Base-by-base conservation (phyloP, 129 eudicot species). In the Calendula officinalis region DNA sequence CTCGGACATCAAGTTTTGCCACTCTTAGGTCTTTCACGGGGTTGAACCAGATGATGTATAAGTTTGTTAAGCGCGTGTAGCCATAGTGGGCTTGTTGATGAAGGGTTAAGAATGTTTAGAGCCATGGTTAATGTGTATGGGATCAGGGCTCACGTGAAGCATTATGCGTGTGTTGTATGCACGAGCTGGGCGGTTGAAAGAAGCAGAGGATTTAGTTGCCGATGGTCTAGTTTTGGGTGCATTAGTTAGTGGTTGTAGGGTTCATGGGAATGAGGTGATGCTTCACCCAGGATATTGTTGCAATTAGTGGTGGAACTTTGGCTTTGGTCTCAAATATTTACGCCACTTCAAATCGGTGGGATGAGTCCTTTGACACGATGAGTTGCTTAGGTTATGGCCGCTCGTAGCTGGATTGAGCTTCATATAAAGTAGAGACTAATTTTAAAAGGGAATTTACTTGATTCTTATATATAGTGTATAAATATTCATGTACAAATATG, bases 131-230 rank as follows among this genome's bases (percentile, higher is more conserved):
- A 66, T 8, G 37, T 22, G 8, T 78, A 78, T 17, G 74, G 75
- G n/a, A 67, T 67, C 32, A 9, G 2, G 0, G 62, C 66, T 15
- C 57, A 72, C 8, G 64, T 52, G 57, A 64, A 36, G 70, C 82
- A 78, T 78, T 72, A 56, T 54, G 78, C 75, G 32, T 78, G 82
- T 30, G 68, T 78, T 72, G 71, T 72, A 78, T 72, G 75, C 75
- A 35, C 65, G 78, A 60, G 70, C 71, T 1, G 78, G 82, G 15
- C 51, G 43, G 50, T 61, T 78, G 2, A 38, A 72, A 48, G 82
- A 71, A 60, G 82, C 75, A 1, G 78, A 72, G 67, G 78, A 52
- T 2, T 72, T 72, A 3, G 78, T 66, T 52, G 74, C 74, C 1
- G 82, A 77, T 8, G 66, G 66, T 43, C 15, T 66, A 14, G 54